Base-by-base conservation (phyloP, 768 basidiomycete species). In the Lentinula boryana region DNA sequence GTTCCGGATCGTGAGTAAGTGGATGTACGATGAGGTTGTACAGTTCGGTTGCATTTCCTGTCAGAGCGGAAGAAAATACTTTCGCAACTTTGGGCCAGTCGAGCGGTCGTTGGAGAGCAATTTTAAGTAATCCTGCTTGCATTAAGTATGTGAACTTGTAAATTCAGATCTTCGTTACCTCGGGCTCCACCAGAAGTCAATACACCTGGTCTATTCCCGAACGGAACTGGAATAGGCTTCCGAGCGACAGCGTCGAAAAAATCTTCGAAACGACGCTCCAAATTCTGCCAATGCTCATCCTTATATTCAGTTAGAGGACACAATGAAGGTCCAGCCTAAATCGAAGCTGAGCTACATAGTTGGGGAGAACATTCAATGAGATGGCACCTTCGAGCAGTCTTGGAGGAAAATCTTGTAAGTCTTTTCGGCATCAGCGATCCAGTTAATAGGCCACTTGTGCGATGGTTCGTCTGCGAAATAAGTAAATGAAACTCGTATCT, bases 161-260 rank as follows among this genome's bases (percentile, higher is more conserved):
- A 18, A 27, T 38, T 18, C 15, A 35, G 23, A 4, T 12, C 4
- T 8, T 13, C 15, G 52, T 7, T 49, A 62, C 68, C 64, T 50
- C 68, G 62, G n/a, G 66, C 67, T 27, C 64, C 65, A n/a, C 68
- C 68, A 8, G 67, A 68, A 10, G 68, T 69, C 1, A 69, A 43
- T 32, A 61, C 61, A 6, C 66, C 67, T 4, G 68, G 66, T 1
- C 67, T 60, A 27, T 40, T 35, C 1, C 58, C 66, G 27, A 60
- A 64, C 1, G 64, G 63, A 12, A 64, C 63, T 13, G 67, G 62
- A 1, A 69, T 35, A 1, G 68, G 67, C 2, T 63, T 15, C 21
- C 56, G n/a, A 1, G 66, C 67, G 1, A 66, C 62, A n/a, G n/a
- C 23, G 32, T 69, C 67, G 33, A 69, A 67, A 53, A 68, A 68